Conservation (phyloP, 148 eudicot genomes). For the Oxyria digyna region DNA sequence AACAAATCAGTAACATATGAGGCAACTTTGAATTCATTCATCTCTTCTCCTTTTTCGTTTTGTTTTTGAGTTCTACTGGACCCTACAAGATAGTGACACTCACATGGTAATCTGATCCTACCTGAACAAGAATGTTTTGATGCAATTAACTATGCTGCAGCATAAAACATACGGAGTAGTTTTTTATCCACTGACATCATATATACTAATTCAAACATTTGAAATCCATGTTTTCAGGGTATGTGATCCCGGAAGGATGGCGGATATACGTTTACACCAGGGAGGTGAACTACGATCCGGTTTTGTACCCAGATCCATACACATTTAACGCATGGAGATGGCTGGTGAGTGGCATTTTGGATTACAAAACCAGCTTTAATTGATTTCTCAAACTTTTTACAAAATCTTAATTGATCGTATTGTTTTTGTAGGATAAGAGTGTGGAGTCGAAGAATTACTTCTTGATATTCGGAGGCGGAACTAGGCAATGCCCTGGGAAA, state of each 20-base stretch:
- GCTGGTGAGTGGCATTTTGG: slow-evolving; percentile 38
- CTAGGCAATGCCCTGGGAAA: slow-evolving; percentile 93
- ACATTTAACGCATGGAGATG: slow-evolving; percentile 98
- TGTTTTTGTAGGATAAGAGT: slow-evolving; percentile 44
- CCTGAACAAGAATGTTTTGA: slow-evolving; percentile 39
- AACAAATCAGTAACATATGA: not conserved
- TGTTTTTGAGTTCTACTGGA: slow-evolving; percentile 14
- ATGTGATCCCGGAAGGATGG: slow-evolving; percentile 81
- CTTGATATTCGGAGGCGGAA: slow-evolving; percentile 85
- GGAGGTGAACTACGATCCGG: slow-evolving; percentile 78
- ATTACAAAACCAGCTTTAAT: not conserved
- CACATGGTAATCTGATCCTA: not conserved
- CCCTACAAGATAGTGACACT: slow-evolving; percentile 35
- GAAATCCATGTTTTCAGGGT: slow-evolving; percentile 42
- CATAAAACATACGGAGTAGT: not conserved
- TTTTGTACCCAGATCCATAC: slow-evolving; percentile 62
- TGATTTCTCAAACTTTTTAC: not conserved
- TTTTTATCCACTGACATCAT: not conserved
- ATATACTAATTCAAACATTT: too few species aligned
- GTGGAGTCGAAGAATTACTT: slow-evolving; percentile 55
- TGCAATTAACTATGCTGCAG: not conserved
- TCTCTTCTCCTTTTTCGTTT: slow-evolving; percentile 14
- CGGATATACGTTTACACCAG: slow-evolving; percentile 91
- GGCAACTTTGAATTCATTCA: not conserved
- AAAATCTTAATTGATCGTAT: not conserved